Evolutionary conservation across 225 moss, liverwort and hornwort species (phyloP), one percentile per base, ranked within the genome.

Genomic region (Physcomitrium patens): DNA sequence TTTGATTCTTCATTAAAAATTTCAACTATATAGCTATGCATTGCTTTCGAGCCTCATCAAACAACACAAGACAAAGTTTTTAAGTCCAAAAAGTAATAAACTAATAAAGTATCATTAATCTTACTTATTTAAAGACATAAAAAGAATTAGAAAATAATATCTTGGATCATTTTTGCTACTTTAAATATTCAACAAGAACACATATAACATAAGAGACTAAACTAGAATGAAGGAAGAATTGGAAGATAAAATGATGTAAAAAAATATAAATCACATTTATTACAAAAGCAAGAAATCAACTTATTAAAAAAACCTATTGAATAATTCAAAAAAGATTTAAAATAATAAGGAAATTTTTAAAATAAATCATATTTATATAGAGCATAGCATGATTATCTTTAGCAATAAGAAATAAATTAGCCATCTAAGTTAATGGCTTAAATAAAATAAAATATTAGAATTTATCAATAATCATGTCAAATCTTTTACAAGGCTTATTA

Each of bases 311-410:
- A 37, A 37, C 31, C 5, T 37, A 4, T 37, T 37, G 5, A 37
- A 0, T 3, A 37, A 0, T 37, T 4, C 31, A 37, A 2, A 37
- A 37, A 37, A 37, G 31, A 37, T 37, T 2, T 7, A 4, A 37
- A 37, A 37, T 4, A 4, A 4, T 4, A 37, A 37, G 31, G 31
- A 37, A 68, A 42, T 80, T 7, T 37, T 37, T 37, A 1, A 37
- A 37, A 26, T 45, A 45, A 45, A 66, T 3, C 41, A 31, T 60
- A 82, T 84, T 95, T 65, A 93, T 99, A 73, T 99, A 99, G 37
- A 99, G 90, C 87, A 85, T 99, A 71, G 97, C 97, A 76, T 99
- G 97, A 86, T 93, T 95, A 78, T 99, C 95, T 79, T 95, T 95
- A 65, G 93, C 90, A 50, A 89, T 81, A 45, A 95, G 41, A 77